Conservation (phyloP, 1,284 basidiomycete species). For the Schizophyllum commune region DNA sequence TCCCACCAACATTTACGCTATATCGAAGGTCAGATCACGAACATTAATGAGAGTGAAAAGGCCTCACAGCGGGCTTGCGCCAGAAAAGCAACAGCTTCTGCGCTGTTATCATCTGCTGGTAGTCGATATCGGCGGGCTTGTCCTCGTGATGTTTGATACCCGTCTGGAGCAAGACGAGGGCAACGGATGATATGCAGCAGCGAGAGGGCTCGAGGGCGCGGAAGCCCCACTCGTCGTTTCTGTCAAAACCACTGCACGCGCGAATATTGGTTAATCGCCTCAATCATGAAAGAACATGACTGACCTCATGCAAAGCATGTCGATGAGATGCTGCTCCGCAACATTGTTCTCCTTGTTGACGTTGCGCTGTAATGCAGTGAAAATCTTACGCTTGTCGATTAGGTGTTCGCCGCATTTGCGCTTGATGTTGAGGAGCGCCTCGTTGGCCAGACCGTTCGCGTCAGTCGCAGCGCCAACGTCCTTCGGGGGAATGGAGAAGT, state of each 20-base stretch:
- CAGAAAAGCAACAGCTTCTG: constrained; percentile 98
- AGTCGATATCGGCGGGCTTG: constrained; percentile 74
- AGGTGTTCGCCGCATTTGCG: constrained; percentile 80
- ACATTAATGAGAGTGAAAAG: constrained; percentile 18
- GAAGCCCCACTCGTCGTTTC: constrained; percentile 96
- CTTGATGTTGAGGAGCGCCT: constrained; percentile 70
- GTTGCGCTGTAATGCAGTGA: constrained; percentile 96
- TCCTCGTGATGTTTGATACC: constrained; percentile 81
- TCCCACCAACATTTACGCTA: constrained; percentile 99
- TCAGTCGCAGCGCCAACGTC: constrained; percentile 59
- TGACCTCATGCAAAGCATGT: constrained; percentile 99
- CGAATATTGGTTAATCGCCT: constrained; percentile 2
- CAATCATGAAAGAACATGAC: constrained; percentile 13
- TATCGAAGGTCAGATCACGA: constrained; percentile 7
- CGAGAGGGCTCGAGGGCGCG: constrained; percentile 91
- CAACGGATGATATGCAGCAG: constrained; percentile 97
- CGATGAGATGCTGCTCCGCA: constrained; percentile 98
- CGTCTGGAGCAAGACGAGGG: constrained; percentile 94
- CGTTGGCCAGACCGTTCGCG: constrained; percentile 72
- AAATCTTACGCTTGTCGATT: constrained; percentile 87
- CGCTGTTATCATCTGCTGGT: constrained; percentile 91
- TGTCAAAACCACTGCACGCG: constrained; percentile 78
- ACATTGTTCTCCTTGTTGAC: constrained; percentile 99
- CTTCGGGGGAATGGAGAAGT: constrained; percentile 91
- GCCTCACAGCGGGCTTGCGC: constrained; percentile 95